Evolutionary conservation across 78 protist species (phyloP).

Genomic region (Emiliania huxleyi): DNA sequence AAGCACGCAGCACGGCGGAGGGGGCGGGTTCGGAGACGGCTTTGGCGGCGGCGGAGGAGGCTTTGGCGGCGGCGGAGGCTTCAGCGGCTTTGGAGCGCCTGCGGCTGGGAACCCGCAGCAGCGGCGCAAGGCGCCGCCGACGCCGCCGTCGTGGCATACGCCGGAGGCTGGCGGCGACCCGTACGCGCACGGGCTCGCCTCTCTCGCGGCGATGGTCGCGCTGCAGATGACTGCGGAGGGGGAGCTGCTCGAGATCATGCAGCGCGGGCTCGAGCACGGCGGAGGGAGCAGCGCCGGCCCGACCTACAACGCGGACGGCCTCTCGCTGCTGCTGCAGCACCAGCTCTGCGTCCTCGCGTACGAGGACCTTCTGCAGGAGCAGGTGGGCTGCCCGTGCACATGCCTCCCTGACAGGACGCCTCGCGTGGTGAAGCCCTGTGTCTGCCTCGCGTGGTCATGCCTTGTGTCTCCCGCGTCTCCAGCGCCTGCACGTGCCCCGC

Average conservation of each 20-base stretch:
- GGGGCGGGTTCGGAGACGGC: neutral
- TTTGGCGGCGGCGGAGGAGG: neutral
- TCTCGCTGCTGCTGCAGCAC: neutral
- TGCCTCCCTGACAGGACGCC: too few species aligned
- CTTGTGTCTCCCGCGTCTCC: too few species aligned
- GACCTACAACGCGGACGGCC: neutral
- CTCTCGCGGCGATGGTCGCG: neutral
- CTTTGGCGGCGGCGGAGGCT: neutral
- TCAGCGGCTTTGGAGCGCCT: too few species aligned
- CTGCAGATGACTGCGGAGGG: neutral
- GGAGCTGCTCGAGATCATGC: neutral
- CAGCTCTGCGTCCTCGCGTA: neutral
- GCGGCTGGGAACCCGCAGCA: too few species aligned
- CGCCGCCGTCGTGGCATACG: neutral
- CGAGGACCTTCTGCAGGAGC: neutral
- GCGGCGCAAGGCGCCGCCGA: too few species aligned
- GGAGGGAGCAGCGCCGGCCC: neutral
- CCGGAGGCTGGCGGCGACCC: neutral
- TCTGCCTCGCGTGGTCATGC: too few species aligned
- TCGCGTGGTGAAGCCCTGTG: too few species aligned
- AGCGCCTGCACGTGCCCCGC: too few species aligned
- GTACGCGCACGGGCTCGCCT: neutral
- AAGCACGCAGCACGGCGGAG: neutral
- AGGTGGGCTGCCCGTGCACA: too few species aligned
- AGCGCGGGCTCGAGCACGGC: neutral